A percentile compares a stretch with the other conserved stretches of the same genome.
phyloP scores from a whole-genome alignment of 106 monocot genomes.

The Apostasia shenzhenica region DNA sequence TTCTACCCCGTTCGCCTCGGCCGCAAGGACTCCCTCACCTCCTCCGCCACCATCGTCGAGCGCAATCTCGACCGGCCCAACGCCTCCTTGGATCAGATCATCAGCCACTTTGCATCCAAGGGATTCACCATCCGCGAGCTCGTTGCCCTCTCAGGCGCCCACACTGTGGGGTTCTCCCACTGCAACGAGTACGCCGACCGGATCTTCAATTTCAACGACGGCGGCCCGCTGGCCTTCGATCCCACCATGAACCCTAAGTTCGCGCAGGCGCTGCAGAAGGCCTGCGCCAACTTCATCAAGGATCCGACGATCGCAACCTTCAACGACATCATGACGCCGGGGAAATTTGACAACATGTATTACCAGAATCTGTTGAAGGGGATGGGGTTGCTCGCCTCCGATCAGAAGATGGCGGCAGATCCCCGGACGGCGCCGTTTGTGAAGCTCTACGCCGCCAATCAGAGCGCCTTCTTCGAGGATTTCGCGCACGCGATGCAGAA shows the following conservation, averaged over 20 bases:
- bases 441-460: constrained; percentile 24
- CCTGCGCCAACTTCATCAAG: constrained; percentile 15
- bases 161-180: constrained; percentile 46
- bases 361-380: constrained; percentile 28
- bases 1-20: constrained; percentile 28
- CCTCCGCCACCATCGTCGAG: constrained; percentile 3
- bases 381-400: constrained; percentile 30
- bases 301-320: constrained; percentile 27
- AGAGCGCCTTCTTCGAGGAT: constrained; percentile 32
- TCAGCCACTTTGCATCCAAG: constrained; percentile 14
- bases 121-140: constrained; percentile 22
- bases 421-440: constrained; percentile 19
- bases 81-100: constrained; percentile 14
- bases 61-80: constrained; percentile 14
- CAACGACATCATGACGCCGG: not conserved
- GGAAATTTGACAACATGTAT: constrained; percentile 35
- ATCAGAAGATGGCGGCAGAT: constrained; percentile 16
- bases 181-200: constrained; percentile 34
- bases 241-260: constrained; percentile 23
- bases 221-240: constrained; percentile 5
- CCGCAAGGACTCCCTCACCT: constrained; percentile 30
- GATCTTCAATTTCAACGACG: constrained; percentile 11
- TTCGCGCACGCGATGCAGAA: constrained; percentile 31
- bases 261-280: constrained; percentile 21
- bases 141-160: constrained; percentile 38